These are phyloP conservation scores for Thalassiosira profunda DNA, from an alignment of 108 stramenopile species.

Conservation along the genomic window DNA sequence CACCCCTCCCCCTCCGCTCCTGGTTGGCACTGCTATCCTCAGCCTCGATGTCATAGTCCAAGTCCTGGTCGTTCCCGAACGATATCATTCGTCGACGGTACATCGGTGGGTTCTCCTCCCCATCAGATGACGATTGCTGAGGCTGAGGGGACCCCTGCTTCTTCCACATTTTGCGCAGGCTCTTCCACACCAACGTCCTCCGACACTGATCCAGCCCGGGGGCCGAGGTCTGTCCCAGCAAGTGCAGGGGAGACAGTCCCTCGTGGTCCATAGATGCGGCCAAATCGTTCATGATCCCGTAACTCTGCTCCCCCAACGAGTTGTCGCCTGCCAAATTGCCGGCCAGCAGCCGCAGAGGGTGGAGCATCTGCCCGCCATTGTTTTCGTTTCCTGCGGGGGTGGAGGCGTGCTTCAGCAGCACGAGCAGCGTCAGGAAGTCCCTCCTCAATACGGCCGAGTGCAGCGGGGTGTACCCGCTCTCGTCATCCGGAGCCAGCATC, in stretches of 20 bases:
- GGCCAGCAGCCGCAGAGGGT: not conserved
- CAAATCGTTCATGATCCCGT: slow-evolving; percentile 27
- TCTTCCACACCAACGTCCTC: slow-evolving; percentile 20
- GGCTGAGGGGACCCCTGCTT: too few relatives aligned
- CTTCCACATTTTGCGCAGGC: slow-evolving; percentile 16
- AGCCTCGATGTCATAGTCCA: slow-evolving; percentile 36
- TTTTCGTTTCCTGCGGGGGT: too few relatives aligned
- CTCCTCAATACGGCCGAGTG: not conserved
- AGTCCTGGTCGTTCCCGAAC: slow-evolving; percentile 40
- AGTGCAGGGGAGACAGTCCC: slow-evolving; percentile 63
- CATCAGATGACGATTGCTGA: too few relatives aligned
- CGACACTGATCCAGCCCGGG: slow-evolving; percentile 59
- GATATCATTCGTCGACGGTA: slow-evolving; percentile 35
- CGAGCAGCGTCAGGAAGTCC: not conserved
- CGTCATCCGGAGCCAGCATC: not conserved
- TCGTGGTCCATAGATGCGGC: slow-evolving; percentile 52
- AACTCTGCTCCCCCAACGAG: not conserved
- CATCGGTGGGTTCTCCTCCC: too few relatives aligned
- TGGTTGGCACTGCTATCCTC: not conserved
- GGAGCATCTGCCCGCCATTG: not conserved
- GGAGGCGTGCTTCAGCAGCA: not conserved
- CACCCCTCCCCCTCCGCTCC: slow-evolving; percentile 7
- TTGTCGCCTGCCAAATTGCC: not conserved
- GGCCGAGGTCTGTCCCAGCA: slow-evolving; percentile 57
- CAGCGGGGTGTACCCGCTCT: slow-evolving; percentile 2